These are phyloP conservation scores for Penicillium sp. DNA, from an alignment of 2,329 filamentous ascomycete genomes.

Conservation along the genomic window DNA sequence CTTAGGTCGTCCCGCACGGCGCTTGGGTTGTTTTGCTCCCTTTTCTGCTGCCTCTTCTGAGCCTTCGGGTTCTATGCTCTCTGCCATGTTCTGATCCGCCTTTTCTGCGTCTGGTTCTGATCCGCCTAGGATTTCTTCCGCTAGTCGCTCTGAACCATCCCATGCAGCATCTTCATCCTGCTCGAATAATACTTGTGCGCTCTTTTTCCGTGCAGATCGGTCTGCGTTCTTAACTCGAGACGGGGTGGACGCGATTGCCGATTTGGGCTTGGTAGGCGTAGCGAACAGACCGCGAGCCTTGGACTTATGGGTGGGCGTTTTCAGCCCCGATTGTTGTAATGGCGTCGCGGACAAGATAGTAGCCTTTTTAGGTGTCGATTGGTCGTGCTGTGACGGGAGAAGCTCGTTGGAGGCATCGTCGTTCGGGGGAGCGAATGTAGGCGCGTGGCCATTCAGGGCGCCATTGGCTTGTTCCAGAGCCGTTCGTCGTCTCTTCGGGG, in stretches of 20 bases:
- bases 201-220: constrained; percentile 83
- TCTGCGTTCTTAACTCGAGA: constrained; percentile 70
- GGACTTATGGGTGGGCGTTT: constrained; percentile 39
- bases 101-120: constrained; percentile 31
- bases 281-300: constrained; percentile 41
- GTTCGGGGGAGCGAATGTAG: constrained; percentile 14
- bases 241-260: constrained; percentile 51
- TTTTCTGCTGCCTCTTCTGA: constrained; percentile 43
- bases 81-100: constrained; percentile 23
- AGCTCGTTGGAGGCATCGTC: constrained; percentile 25
- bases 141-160: constrained; percentile 66
- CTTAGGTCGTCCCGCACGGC: constrained; percentile 57
- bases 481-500: constrained; percentile 41
- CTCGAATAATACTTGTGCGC: constrained; percentile 72
- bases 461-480: constrained; percentile 25
- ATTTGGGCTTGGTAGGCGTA: constrained; percentile 41
- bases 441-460: constrained; percentile 27
- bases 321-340: constrained; percentile 37
- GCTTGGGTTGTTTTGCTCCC: constrained; percentile 50
- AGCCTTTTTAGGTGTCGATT: constrained; percentile 36
- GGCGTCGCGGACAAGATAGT: constrained; percentile 27
- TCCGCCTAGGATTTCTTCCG: constrained; percentile 63
- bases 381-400: constrained; percentile 28
- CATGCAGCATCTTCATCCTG: constrained; percentile 66
- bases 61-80: constrained; percentile 32